phyloP scores from a whole-genome alignment of 2,329 filamentous ascomycete species.

The Paraconiothyrium sp. region DNA sequence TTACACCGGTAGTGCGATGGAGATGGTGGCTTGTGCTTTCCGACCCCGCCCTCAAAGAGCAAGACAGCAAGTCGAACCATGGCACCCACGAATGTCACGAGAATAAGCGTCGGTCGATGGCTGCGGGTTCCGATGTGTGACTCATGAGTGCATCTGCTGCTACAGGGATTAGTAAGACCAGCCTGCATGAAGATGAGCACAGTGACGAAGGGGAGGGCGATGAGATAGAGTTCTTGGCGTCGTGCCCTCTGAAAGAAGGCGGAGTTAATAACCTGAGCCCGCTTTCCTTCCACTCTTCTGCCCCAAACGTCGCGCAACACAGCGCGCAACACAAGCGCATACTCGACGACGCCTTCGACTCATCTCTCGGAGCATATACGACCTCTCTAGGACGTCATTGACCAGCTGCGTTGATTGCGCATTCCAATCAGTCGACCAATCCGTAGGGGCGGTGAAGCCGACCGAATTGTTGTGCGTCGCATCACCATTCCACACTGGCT shows the following conservation, averaged over 20 bases:
- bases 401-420: slow-evolving; percentile 1
- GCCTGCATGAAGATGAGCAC: slow-evolving; percentile 13
- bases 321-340: slow-evolving; percentile 3
- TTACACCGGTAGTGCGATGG: background rate
- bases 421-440: background rate
- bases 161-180: slow-evolving; percentile 19
- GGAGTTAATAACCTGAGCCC: slow-evolving; percentile 18
- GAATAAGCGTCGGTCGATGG: background rate
- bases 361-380: background rate
- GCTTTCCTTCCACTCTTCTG: background rate
- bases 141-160: slow-evolving; percentile 13
- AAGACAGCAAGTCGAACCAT: background rate
- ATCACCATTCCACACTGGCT: background rate
- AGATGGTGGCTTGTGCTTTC: slow-evolving; percentile 19
- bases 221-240: slow-evolving; percentile 18
- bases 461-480: slow-evolving; percentile 3
- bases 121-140: slow-evolving; percentile 14
- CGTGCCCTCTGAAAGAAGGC: slow-evolving; percentile 9
- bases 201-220: background rate
- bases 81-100: background rate
- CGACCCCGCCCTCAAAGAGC: slow-evolving; percentile 14
- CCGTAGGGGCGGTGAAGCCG: slow-evolving; percentile 5
- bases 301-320: slow-evolving; percentile 9
- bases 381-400: slow-evolving; percentile 7
- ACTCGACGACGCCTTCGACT: slow-evolving; percentile 2